Evolutionary conservation across 2,329 filamentous ascomycete genomes (phyloP), one percentile per base, ranked within the genome.

Genomic region (Calonectria pteridis): DNA sequence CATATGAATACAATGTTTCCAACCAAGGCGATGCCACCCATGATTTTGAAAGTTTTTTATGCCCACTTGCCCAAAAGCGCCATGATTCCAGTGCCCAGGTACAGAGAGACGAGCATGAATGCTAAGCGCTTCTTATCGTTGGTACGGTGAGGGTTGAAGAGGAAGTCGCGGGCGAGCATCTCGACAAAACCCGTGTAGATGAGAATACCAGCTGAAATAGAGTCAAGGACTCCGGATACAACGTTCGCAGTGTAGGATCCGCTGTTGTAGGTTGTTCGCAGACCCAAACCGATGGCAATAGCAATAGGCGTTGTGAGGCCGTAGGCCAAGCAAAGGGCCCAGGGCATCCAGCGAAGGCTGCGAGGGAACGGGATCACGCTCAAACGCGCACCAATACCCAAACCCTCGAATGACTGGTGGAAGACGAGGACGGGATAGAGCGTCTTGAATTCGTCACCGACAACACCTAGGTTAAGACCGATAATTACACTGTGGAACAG

Each of bases 171-270:
- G 1, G 95, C 95, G 89, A 98, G 93, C 69, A 98, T 87, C 85
- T 98, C 95, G 10, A 98, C 94, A 23, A 98, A 87, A 2, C 94
- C 95, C 0, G 95, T 97, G 84, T 98, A 98, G 71, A 98, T 93
- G 64, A 98, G 86, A 74, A 98, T 97, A 40, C 95, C 95, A 0
- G 94, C 94, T 40, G 92, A 94, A 77, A 97, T 94, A 0, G 94
- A 90, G 82, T 98, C 95, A 76, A 98, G 95, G 0, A 97, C 87
- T 14, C 95, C 95, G 77, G 95, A 95, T 74, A 95, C 90, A 49
- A 97, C 89, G 73, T 94, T 87, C 1, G 83, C 80, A 2, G 79
- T 81, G n/a, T 63, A 75, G 1, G 75, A 76, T 4, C 74, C 73
- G 40, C 79, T 81, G 68, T 82, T 71, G 68, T 81, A 82, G n/a